Base-by-base conservation (phyloP, 352 stramenopile genomes). In the Globisporangium okanoganense region DNA sequence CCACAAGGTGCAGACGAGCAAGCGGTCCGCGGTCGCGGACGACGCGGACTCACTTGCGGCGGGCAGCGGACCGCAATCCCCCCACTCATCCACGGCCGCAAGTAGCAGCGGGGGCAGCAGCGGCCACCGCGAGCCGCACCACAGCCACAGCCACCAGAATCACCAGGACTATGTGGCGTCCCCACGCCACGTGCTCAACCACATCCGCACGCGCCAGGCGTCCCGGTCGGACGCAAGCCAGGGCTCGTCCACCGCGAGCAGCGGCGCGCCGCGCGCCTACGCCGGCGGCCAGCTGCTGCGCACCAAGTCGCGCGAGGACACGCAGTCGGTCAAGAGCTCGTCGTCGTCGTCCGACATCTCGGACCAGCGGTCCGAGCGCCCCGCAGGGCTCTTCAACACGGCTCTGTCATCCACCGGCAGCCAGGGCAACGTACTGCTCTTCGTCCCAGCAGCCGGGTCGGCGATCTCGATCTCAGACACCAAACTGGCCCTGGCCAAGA, bases 391-490 rank as follows among this genome's bases (percentile, higher is more conserved):
- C 16, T 75, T 74, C 25, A 66, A 66, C 38, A 62, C 64, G 20
- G 59, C 65, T 7, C 60, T 57, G 5, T 53, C 76, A 16, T 65
- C 74, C 4, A 66, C 69, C 12, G 43, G 67, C n/a, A 79, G 44
- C 36, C 52, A 61, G 13, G 72, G 69, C 27, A 91, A 94, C 43
- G 78, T 94, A 3, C 50, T 91, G 36, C 69, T 94, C 14, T 91
- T 94, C 58, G 79, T 92, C 18, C 75, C 80, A 9, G 78, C 77
- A 0, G 78, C 79, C 24, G 81, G 81, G 2, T 92, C 85, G 5
- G 76, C 77, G 13, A 82, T 92, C 55, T 82, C 78, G 27, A 71
- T 81, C 9, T 91, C 80, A 6, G 79, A 87, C 40, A 69, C 58
- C 20, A 90, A 88, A 51, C 71, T 92, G 27, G 64, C 69, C 29